These are phyloP conservation scores for Leccinum variabile DNA, from an alignment of 1,284 basidiomycete genomes.

Conservation along the genomic window DNA sequence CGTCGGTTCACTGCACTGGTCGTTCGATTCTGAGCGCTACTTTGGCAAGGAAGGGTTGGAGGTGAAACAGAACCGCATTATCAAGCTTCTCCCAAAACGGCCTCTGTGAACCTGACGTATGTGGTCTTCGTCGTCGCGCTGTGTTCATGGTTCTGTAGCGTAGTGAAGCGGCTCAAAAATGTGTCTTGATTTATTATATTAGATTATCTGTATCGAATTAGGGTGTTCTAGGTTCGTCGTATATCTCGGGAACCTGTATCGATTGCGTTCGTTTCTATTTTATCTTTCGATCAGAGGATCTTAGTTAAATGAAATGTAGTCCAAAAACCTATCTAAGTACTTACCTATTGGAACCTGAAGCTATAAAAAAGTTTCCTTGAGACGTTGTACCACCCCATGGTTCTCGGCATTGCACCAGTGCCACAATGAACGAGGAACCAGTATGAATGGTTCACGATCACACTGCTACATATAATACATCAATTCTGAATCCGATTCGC, in stretches of 20 bases:
- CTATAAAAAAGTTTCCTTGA: neutral
- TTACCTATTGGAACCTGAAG: neutral
- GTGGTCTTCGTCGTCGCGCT: neutral
- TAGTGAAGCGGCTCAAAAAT: neutral
- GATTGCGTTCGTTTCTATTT: conserved; percentile 11
- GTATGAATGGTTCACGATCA: neutral
- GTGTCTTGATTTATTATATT: conserved; percentile 6
- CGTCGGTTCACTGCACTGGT: conserved; percentile 59
- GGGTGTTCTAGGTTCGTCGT: conserved; percentile 5
- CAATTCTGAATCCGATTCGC: neutral
- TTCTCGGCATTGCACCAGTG: neutral
- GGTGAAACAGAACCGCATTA: conserved; percentile 47
- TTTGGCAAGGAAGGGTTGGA: conserved; percentile 49
- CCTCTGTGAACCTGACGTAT: conserved; percentile 17
- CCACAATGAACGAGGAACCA: neutral
- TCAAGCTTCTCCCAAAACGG: conserved; percentile 44
- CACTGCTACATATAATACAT: neutral
- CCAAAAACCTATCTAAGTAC: conserved; percentile 3
- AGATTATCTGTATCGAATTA: conserved; percentile 11
- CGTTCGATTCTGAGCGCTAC: conserved; percentile 56
- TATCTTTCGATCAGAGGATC: conserved; percentile 8
- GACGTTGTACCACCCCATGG: neutral
- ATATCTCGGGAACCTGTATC: conserved; percentile 1
- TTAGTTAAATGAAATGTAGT: conserved; percentile 2
- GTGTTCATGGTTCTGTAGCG: neutral